Conservation (phyloP, 2,329 filamentous ascomycete genomes). For the Cladorrhinum sp. region DNA sequence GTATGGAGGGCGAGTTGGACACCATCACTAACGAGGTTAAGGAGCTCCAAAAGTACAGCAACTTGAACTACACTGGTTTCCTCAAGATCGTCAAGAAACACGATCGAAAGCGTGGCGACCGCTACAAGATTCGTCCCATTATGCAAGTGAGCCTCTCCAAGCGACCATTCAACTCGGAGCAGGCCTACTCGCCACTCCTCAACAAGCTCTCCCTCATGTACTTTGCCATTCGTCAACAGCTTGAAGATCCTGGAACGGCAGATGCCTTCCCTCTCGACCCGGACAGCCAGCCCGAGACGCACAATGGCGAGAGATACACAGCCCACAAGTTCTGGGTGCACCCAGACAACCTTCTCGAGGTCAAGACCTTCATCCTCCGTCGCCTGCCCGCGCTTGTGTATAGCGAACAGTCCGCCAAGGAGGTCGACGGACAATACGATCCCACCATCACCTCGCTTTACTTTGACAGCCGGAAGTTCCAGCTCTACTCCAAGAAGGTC, state of each 20-base stretch:
- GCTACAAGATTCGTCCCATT: constrained; percentile 86
- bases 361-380: constrained; percentile 92
- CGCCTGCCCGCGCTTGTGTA: constrained; percentile 89
- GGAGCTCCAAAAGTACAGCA: constrained; percentile 91
- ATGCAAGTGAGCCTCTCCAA: constrained; percentile 87
- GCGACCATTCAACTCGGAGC: constrained; percentile 89
- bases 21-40: constrained; percentile 84
- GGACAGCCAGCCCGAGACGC: constrained; percentile 53
- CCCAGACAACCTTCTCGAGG: constrained; percentile 89
- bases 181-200: constrained; percentile 81
- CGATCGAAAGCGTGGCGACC: constrained; percentile 82
- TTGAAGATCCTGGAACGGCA: constrained; percentile 55
- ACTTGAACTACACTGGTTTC: constrained; percentile 96
- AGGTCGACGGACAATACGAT: constrained; percentile 76
- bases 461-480: constrained; percentile 85
- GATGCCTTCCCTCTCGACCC: constrained; percentile 43
- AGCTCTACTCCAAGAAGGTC: constrained; percentile 83
- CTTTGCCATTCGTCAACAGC: constrained; percentile 82
- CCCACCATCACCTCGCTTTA: constrained; percentile 94
- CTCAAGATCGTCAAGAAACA: constrained; percentile 99
- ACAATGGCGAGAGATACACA: constrained; percentile 70
- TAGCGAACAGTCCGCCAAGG: constrained; percentile 80
- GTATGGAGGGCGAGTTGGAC: constrained; percentile 78
- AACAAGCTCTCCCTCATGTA: constrained; percentile 94
- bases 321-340: constrained; percentile 98